A percentile compares a stretch with the other conserved stretches of the same genome.
Evolutionary conservation across 768 basidiomycete species (phyloP).

Genomic region (Macrolepiota fuliginosa): DNA sequence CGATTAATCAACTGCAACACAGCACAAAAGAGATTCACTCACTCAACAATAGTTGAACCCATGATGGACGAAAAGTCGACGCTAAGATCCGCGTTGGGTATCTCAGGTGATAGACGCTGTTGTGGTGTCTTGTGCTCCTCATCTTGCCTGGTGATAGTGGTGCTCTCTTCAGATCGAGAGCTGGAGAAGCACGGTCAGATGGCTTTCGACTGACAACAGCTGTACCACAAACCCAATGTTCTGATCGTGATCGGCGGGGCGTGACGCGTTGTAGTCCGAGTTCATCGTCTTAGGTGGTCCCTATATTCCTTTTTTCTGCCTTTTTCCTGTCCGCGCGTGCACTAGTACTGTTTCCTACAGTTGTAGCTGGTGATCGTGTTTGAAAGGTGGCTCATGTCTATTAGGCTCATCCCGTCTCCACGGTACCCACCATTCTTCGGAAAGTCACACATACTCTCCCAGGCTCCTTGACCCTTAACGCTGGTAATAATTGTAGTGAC

Average conservation of each 20-base stretch:
- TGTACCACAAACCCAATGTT: conserved; percentile 1
- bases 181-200: not conserved
- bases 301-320: not conserved
- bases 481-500: too few species aligned
- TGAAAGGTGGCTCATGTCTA: not conserved
- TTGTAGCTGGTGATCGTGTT: conserved; percentile 8
- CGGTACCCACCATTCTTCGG: conserved; percentile 3
- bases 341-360: not conserved
- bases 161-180: not conserved
- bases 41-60: conserved; percentile 40
- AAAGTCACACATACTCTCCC: conserved; percentile 10
- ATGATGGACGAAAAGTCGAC: conserved; percentile 46
- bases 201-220: not conserved
- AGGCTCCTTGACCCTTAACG: conserved; percentile 4
- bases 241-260: conserved; percentile 15
- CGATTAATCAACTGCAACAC: conserved; percentile 11
- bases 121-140: not conserved
- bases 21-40: conserved; percentile 32
- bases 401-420: conserved; percentile 11
- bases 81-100: conserved; percentile 45
- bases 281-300: conserved; percentile 1
- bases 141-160: not conserved
- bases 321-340: not conserved
- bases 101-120: conserved; percentile 36
- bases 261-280: conserved; percentile 10